Base-by-base conservation (phyloP, 495 filamentous ascomycete genomes). In the Talaromyces proteolyticus region DNA sequence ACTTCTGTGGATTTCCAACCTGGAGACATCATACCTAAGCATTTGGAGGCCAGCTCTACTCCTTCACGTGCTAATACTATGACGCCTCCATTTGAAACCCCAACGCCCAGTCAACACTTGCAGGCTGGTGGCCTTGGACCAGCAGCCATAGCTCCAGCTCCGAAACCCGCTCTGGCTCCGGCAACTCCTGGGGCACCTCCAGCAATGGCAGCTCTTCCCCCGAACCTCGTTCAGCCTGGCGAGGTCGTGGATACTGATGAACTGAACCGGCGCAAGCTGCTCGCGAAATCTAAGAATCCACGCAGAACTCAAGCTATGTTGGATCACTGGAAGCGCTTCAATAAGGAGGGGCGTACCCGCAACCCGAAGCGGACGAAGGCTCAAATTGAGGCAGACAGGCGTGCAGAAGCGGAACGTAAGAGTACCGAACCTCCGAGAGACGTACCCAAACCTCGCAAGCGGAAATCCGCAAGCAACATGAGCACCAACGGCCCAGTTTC, bases 271-370 rank as follows among this genome's bases (percentile, higher is more conserved):
- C 61, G 64, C 2, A 53, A 66, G 34, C 68, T 70, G 53, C 72
- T 73, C 37, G 56, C 59, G 38, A 74, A 74, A 46, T 72, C 70
- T 18, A 77, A 75, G 60, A 74, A 77, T 49, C 70, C 73, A 2
- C 71, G 72, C 44, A 63, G 73, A 6, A 72, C 70, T 10, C 67
- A 73, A 47, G 72, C 72, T 10, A 75, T 75, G 74, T 61, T 75
- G 25, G 70, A 75, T 47, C 72, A 75, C 52, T 75, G 72, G 72
- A 64, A 63, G 25, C 63, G 68, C 7, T 75, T 73, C 57, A 72
- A 72, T 47, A 53, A 57, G 12, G 69, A 70, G 45, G 70, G 70
- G 25, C 66, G 68, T 12, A 68, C 63, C 12, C 67, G 72, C 43
- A 73, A 73, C 26, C 69, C 72, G 17, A 75, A 75, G 56, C 68